These are phyloP conservation scores for Fusarium sp. DNA, from an alignment of 2,329 filamentous ascomycete genomes.

Conservation along the genomic window DNA sequence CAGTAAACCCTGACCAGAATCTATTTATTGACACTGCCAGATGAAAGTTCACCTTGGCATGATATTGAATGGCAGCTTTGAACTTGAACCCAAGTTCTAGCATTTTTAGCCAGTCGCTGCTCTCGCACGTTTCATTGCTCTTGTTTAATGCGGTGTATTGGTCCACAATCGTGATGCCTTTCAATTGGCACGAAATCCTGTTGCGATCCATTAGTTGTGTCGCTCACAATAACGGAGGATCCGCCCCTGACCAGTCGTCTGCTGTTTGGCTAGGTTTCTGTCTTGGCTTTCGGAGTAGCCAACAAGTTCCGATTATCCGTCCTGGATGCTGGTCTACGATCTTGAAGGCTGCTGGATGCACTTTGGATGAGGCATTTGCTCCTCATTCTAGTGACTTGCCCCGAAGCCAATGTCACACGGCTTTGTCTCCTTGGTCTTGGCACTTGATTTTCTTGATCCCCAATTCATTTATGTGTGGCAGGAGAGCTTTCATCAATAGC, in stretches of 20 bases:
- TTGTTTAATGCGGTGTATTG: constrained; percentile 19
- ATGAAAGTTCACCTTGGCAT: constrained; percentile 34
- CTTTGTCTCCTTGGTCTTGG: background rate
- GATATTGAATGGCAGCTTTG: constrained; percentile 1
- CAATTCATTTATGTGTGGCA: constrained; percentile 23
- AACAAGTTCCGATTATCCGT: constrained; percentile 1
- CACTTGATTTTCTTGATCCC: background rate
- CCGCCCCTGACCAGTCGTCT: constrained; percentile 20
- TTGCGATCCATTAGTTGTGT: constrained; percentile 9
- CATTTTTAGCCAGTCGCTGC: constrained; percentile 20
- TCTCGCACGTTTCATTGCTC: constrained; percentile 5
- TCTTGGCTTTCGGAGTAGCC: constrained; percentile 13
- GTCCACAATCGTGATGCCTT: constrained; percentile 13
- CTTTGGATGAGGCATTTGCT: constrained; percentile 19
- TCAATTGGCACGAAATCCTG: constrained; percentile 11
- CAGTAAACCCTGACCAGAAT: constrained; percentile 7
- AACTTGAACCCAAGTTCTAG: constrained; percentile 4
- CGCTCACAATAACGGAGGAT: constrained; percentile 32
- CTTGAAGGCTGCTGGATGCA: constrained; percentile 14
- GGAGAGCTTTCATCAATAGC: constrained; percentile 29
- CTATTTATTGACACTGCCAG: constrained; percentile 26
- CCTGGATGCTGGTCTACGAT: constrained; percentile 2
- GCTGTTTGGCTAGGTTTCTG: background rate
- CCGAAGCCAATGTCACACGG: constrained; percentile 3
- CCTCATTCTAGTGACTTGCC: background rate